These are phyloP conservation scores for Eucalyptus regnans DNA, from an alignment of 345 rosid genomes.

Conservation along the genomic window DNA sequence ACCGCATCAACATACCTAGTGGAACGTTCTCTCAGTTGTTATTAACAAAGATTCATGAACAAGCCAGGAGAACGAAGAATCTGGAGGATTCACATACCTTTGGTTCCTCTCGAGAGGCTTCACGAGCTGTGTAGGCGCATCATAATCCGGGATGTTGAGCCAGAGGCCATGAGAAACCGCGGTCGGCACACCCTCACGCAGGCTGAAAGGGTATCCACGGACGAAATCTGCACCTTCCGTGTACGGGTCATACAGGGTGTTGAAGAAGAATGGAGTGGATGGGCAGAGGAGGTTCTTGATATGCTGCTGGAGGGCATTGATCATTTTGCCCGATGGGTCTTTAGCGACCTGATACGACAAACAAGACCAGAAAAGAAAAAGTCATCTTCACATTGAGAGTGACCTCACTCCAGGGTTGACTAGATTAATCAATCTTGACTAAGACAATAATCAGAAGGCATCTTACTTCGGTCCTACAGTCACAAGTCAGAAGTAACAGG, in stretches of 20 bases:
- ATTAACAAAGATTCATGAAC: background rate
- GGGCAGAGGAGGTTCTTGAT: conserved; percentile 81
- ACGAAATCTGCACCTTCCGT: conserved; percentile 91
- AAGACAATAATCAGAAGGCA: background rate
- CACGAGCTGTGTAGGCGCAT: conserved; percentile 98
- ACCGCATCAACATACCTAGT: conserved; percentile 82
- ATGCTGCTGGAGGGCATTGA: conserved; percentile 92
- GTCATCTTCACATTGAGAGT: background rate
- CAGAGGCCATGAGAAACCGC: conserved; percentile 98
- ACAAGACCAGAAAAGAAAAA: background rate
- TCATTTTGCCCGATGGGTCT: conserved; percentile 71
- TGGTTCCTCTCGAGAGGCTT: conserved; percentile 91
- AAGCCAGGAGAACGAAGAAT: background rate
- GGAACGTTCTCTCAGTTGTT: background rate
- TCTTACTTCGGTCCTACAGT: background rate
- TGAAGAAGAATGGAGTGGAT: conserved; percentile 93
- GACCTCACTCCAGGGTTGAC: background rate
- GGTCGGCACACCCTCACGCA: conserved; percentile 88
- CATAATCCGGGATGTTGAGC: conserved; percentile 98
- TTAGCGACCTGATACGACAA: conserved; percentile 60
- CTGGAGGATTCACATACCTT: conserved; percentile 21
- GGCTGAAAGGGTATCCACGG: conserved; percentile 95
- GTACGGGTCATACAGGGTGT: conserved; percentile 87
- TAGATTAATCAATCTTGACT: background rate
- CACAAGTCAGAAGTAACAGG: background rate